phyloP scores from a whole-genome alignment of 2,329 filamentous ascomycete genomes.

The Hymenoscyphus repandus region DNA sequence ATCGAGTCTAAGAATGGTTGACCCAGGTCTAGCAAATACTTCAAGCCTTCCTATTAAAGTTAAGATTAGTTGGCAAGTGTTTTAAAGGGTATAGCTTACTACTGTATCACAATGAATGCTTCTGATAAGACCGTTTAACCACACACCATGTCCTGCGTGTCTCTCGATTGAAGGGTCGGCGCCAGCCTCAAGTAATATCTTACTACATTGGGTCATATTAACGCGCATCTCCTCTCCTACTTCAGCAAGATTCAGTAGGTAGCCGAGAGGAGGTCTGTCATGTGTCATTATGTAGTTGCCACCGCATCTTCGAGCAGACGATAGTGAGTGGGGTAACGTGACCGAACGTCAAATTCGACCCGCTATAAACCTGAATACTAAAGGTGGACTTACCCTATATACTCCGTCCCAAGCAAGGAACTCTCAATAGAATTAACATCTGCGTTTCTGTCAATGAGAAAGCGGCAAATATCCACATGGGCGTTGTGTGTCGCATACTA shows the following conservation, averaged over 20 bases:
- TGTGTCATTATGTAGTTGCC: too few relatives aligned
- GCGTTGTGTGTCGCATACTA: constrained; percentile 9
- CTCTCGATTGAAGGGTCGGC: constrained; percentile 8
- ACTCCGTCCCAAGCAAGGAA: not conserved
- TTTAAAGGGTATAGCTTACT: not conserved
- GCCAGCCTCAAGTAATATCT: constrained; percentile 10
- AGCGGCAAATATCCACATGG: constrained; percentile 10
- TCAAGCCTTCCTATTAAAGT: constrained; percentile 5
- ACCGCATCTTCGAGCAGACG: too few relatives aligned
- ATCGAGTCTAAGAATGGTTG: constrained; percentile 6
- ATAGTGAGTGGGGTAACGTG: too few relatives aligned
- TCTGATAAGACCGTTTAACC: not conserved
- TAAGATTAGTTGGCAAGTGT: constrained; percentile 6
- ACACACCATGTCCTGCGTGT: not conserved
- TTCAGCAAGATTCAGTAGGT: not conserved
- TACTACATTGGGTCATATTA: constrained; percentile 5
- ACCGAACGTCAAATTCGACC: too few relatives aligned
- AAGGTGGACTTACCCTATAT: constrained; percentile 4
- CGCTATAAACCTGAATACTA: too few relatives aligned
- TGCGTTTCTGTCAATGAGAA: constrained; percentile 10
- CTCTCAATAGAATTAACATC: constrained; percentile 15
- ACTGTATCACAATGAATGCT: not conserved
- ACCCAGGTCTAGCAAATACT: constrained; percentile 12
- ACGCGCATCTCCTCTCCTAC: too few relatives aligned
- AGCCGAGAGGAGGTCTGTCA: not conserved